phyloP scores from a whole-genome alignment of 345 rosid species.

The Hevea brasiliensis region DNA sequence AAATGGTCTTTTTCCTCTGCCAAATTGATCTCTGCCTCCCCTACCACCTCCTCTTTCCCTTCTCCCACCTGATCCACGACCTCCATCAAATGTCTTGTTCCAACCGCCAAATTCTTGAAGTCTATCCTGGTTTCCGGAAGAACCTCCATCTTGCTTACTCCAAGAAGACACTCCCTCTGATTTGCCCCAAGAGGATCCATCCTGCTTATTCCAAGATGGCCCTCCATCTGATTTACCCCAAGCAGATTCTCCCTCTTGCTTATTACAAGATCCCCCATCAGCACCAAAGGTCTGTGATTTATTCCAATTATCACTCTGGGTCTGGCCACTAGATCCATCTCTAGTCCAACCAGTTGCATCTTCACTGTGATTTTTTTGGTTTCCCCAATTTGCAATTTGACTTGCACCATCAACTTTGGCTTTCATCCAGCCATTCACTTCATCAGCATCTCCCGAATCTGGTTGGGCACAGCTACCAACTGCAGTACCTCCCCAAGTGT shows the following conservation, averaged over 20 bases:
- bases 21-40: slow-evolving; percentile 32
- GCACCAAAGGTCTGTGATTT: no score
- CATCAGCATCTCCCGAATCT: slow-evolving; percentile 15
- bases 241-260: slow-evolving; percentile 4
- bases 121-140: slow-evolving; percentile 14
- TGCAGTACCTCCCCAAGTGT: slow-evolving; percentile 14
- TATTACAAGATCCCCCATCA: no score
- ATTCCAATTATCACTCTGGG: no score
- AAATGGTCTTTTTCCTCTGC: slow-evolving; percentile 35
- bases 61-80: slow-evolving; percentile 40
- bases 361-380: background rate
- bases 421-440: slow-evolving; percentile 22
- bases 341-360: slow-evolving; percentile 26
- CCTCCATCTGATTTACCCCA: slow-evolving; percentile 38
- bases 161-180: slow-evolving; percentile 26
- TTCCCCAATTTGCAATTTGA: no score
- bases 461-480: slow-evolving; percentile 11
- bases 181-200: slow-evolving; percentile 26
- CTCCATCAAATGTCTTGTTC: slow-evolving; percentile 32
- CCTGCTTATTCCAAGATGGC: slow-evolving; percentile 29
- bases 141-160: slow-evolving; percentile 2
- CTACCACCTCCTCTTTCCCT: slow-evolving; percentile 29
- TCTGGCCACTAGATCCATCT: no score
- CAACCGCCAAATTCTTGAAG: slow-evolving; percentile 23
- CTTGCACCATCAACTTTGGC: slow-evolving; percentile 15